These are phyloP conservation scores for Nemania abortiva DNA, from an alignment of 2,329 filamentous ascomycete genomes.

Conservation along the genomic window DNA sequence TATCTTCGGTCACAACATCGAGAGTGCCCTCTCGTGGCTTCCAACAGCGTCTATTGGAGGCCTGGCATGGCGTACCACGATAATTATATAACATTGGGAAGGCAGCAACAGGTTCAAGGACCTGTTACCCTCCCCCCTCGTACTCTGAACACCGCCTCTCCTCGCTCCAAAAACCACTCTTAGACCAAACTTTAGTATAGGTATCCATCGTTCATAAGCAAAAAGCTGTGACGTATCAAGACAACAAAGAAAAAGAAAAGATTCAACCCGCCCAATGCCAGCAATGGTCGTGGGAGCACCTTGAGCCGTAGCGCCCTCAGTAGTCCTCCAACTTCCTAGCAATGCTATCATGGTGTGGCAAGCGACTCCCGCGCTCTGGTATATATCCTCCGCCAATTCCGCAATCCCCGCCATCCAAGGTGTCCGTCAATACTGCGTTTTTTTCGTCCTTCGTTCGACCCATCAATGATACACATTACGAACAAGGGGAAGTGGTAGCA, in stretches of 20 bases:
- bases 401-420: constrained; percentile 13
- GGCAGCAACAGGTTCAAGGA: constrained; percentile 25
- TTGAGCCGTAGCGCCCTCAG: constrained; percentile 10
- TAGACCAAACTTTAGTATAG: constrained; percentile 45
- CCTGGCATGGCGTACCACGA: constrained; percentile 14
- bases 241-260: constrained; percentile 38
- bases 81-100: constrained; percentile 36
- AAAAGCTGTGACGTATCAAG: constrained; percentile 43
- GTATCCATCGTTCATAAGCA: constrained; percentile 49
- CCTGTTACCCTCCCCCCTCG: constrained; percentile 17
- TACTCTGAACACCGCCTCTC: constrained; percentile 36
- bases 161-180: constrained; percentile 37
- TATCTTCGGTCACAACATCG: background rate
- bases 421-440: constrained; percentile 24
- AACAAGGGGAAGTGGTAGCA: constrained; percentile 29
- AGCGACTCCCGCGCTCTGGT: constrained; percentile 32
- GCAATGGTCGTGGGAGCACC: constrained; percentile 32
- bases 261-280: constrained; percentile 44
- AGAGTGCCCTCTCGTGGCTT: background rate
- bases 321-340: constrained; percentile 16
- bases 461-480: constrained; percentile 41
- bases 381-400: constrained; percentile 30
- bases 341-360: constrained; percentile 29
- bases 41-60: constrained; percentile 26
- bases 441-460: constrained; percentile 38